Evolutionary conservation across 2,329 filamentous ascomycete genomes (phyloP).

Genomic region (Aspergillus felis): DNA sequence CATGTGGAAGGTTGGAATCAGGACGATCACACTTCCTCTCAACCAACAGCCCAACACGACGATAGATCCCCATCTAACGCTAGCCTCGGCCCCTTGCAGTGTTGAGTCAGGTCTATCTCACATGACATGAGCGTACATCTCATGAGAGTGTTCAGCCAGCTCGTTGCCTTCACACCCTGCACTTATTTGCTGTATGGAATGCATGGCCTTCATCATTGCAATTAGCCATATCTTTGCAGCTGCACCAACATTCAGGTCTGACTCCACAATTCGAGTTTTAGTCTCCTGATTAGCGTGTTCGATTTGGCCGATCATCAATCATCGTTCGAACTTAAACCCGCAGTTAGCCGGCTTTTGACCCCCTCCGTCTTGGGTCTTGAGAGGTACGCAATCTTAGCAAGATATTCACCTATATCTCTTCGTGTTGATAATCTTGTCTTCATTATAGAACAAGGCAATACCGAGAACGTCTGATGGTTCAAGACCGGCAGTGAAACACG

Average conservation of each 20-base stretch:
- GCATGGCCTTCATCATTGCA: not conserved
- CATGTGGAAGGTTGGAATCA: not conserved
- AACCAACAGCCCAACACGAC: slow-evolving; percentile 13
- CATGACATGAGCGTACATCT: not conserved
- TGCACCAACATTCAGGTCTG: slow-evolving; percentile 1
- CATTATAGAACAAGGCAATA: not conserved
- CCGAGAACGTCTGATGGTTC: slow-evolving; percentile 13
- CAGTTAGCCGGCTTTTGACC: slow-evolving; percentile 5
- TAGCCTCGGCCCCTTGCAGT: not conserved
- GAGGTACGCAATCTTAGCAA: slow-evolving; percentile 7
- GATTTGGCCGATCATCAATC: slow-evolving; percentile 13
- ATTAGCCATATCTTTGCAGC: not conserved
- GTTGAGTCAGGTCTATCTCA: not conserved
- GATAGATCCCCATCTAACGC: slow-evolving; percentile 9
- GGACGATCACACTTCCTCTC: not conserved
- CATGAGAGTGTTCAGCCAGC: not conserved
- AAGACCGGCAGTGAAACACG: slow-evolving; percentile 12
- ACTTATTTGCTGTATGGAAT: not conserved
- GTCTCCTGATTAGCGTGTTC: slow-evolving; percentile 11
- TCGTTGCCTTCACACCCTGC: not conserved
- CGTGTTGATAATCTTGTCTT: slow-evolving; percentile 1
- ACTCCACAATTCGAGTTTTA: slow-evolving; percentile 13
- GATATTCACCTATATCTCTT: not conserved
- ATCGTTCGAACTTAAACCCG: slow-evolving; percentile 9
- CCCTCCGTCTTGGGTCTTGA: not conserved